Percentiles rank a stretch among this genome's conserved stretches.
Conservation (phyloP, 371 early-diverging fungal species). For the Amoeboaphelidium protococcarum region DNA sequence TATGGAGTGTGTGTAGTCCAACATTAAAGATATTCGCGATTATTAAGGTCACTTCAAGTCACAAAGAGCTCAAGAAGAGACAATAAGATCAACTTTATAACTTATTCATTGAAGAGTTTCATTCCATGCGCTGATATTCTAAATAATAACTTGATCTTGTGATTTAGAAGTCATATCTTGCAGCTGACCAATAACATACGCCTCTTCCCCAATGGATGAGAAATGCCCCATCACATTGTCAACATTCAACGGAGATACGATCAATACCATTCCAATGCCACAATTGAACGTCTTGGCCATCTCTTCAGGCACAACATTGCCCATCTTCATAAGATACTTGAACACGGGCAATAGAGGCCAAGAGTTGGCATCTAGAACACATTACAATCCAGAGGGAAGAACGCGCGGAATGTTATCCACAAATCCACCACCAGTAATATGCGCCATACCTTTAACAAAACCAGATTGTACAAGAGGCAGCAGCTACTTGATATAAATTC, state of each 20-base stretch:
- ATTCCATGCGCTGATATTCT: too few species aligned
- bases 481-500: constrained; percentile 72
- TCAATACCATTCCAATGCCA: constrained; percentile 87
- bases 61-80: too few species aligned
- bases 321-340: constrained; percentile 67
- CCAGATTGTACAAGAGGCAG: constrained; percentile 42
- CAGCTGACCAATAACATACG: too few species aligned
- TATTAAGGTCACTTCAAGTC: too few species aligned
- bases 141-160: too few species aligned
- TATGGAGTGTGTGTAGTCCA: too few species aligned
- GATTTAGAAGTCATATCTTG: too few species aligned
- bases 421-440: constrained; percentile 95
- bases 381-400: constrained; percentile 48
- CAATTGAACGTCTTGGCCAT: constrained; percentile 93
- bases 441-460: constrained; percentile 77
- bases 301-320: constrained; percentile 53
- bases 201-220: too few species aligned
- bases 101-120: too few species aligned
- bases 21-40: too few species aligned
- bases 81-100: too few species aligned
- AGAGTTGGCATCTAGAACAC: constrained; percentile 39
- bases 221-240: too few species aligned
- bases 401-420: constrained; percentile 87
- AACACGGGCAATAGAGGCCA: constrained; percentile 72
- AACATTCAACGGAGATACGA: constrained; percentile 36